Conservation (phyloP, 78 protist species). For the Dictyostelium capitatum region DNA sequence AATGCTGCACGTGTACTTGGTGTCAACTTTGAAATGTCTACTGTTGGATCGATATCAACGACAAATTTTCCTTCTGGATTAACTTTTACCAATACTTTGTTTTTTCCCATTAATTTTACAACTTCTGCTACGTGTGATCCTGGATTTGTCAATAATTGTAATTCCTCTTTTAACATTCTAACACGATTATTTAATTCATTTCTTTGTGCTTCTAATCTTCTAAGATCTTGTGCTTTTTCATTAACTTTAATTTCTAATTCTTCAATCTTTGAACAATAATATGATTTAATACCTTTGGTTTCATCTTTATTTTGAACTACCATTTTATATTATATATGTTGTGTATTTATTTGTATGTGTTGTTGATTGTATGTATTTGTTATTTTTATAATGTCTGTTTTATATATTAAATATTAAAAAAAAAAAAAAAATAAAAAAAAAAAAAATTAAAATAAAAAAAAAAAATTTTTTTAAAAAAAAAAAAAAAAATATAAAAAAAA, state of each 20-base stretch:
- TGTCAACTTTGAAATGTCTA: conserved; percentile 89
- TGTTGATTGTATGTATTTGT: background rate
- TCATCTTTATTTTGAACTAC: conserved; percentile 41
- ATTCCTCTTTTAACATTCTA: conserved; percentile 97
- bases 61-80: conserved; percentile 99
- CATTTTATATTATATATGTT: no score
- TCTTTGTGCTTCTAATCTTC: conserved; percentile 98
- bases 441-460: no score
- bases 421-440: no score
- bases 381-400: no score
- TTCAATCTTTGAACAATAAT: conserved; percentile 77
- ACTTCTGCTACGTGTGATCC: conserved; percentile 99
- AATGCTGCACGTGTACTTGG: conserved; percentile 97
- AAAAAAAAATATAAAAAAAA: no score
- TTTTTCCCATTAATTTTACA: conserved; percentile 97
- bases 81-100: conserved; percentile 96
- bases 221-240: conserved; percentile 91
- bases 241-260: conserved; percentile 69
- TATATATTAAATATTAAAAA: no score
- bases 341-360: background rate
- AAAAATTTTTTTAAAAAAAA: no score
- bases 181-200: conserved; percentile 97
- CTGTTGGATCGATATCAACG: conserved; percentile 96
- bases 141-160: conserved; percentile 94
- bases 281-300: conserved; percentile 80